A percentile compares a stretch with the other conserved stretches of the same genome.
Evolutionary conservation across 192 early-diverging fungal species (phyloP).

Genomic region (Chytriomyces hyalinus): DNA sequence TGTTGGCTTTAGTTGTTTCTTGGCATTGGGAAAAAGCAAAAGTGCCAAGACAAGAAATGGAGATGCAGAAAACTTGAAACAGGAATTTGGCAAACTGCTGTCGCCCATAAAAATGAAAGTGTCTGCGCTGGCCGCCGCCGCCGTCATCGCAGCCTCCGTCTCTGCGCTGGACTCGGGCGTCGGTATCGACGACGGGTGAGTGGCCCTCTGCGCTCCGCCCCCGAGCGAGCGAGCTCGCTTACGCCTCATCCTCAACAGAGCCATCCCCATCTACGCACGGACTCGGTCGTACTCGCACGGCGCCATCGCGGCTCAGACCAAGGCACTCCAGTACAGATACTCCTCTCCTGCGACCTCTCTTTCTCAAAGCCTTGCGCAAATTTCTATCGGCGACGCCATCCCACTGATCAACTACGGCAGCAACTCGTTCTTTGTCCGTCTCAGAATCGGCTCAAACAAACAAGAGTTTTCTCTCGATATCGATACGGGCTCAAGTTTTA

Average conservation of each 20-base stretch:
- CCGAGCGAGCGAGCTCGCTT: not conserved
- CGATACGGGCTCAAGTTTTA: conserved; percentile 13
- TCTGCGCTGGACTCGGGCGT: not conserved
- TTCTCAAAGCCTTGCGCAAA: not conserved
- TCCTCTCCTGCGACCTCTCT: not conserved
- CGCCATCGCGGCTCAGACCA: not conserved
- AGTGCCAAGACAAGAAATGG: not conserved
- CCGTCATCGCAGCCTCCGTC: not conserved
- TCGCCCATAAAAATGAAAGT: conserved; percentile 2
- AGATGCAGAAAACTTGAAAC: not conserved
- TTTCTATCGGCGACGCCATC: not conserved
- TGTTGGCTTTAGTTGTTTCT: not conserved
- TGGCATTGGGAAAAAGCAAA: not conserved
- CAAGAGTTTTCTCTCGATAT: conserved; percentile 9
- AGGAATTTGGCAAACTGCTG: not conserved
- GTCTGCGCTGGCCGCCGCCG: not conserved
- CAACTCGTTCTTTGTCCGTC: not conserved
- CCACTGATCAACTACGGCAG: conserved; percentile 2
- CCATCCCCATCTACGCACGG: not conserved
- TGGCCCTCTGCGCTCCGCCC: not conserved
- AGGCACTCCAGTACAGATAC: too few species aligned
- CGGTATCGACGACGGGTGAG: not conserved
- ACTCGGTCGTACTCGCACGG: not conserved
- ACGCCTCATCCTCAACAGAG: not conserved
- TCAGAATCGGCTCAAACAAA: not conserved